Percentiles rank a stretch among this genome's conserved stretches.
Conservation (phyloP, 1,284 basidiomycete genomes). For the Rhodotorula sp. region DNA sequence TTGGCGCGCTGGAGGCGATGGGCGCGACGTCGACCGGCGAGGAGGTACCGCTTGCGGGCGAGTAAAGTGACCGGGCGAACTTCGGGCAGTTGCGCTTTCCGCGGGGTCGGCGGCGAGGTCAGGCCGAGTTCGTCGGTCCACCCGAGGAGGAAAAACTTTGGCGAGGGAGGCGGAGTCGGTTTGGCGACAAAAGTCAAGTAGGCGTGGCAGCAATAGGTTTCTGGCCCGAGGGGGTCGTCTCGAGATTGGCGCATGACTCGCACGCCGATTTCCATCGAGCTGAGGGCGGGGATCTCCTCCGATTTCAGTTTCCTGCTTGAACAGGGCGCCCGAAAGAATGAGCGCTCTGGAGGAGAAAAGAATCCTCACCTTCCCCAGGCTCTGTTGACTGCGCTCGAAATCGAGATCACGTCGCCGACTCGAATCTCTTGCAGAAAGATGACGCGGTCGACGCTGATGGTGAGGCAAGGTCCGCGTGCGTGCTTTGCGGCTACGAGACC, state of each 20-base stretch:
- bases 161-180: conserved; percentile 22
- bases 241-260: conserved; percentile 47
- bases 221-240: conserved; percentile 24
- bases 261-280: conserved; percentile 50
- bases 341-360: not conserved
- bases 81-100: conserved; percentile 40
- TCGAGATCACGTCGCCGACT: conserved; percentile 47
- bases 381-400: conserved; percentile 50
- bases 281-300: not conserved
- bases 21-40: conserved; percentile 49
- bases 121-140: conserved; percentile 36
- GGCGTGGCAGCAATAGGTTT: conserved; percentile 40
- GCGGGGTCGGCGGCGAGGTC: conserved; percentile 28
- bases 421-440: conserved; percentile 46
- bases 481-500: conserved; percentile 51
- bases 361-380: conserved; percentile 46
- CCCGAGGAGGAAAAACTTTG: conserved; percentile 9
- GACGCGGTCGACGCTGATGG: conserved; percentile 48
- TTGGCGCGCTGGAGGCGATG: conserved; percentile 46
- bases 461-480: conserved; percentile 49
- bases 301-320: too few species aligned
- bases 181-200: conserved; percentile 52
- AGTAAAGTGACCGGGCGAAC: conserved; percentile 47
- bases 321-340: not conserved
- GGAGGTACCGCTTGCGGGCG: conserved; percentile 50